Evolutionary conservation across 2,329 filamentous ascomycete genomes (phyloP).

Genomic region (Fusarium dimerum): DNA sequence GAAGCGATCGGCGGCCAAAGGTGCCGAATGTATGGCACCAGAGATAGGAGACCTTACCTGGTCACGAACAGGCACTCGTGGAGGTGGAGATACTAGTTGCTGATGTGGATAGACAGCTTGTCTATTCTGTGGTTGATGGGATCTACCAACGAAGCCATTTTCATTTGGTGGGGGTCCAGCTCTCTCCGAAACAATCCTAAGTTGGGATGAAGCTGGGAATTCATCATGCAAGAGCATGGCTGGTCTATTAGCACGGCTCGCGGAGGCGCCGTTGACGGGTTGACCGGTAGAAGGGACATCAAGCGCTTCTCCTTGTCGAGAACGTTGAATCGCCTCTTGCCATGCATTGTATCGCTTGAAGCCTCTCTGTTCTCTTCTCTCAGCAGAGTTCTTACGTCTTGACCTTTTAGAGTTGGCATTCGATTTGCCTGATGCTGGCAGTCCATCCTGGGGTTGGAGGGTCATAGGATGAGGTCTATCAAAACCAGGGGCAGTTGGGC

Average conservation of each 20-base stretch:
- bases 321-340: constrained; percentile 40
- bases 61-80: constrained; percentile 14
- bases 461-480: constrained; percentile 18
- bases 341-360: constrained; percentile 51
- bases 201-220: constrained; percentile 19
- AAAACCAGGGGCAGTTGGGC: constrained; percentile 16
- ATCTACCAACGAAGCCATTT: constrained; percentile 32
- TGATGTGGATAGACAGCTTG: constrained; percentile 19
- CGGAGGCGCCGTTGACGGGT: constrained; percentile 5
- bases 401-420: constrained; percentile 28
- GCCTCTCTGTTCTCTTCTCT: constrained; percentile 43
- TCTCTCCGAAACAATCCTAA: constrained; percentile 18
- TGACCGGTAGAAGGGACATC: constrained; percentile 13
- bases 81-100: constrained; percentile 18
- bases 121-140: constrained; percentile 16
- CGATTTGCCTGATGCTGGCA: constrained; percentile 15
- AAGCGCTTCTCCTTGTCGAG: constrained; percentile 11
- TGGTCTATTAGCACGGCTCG: constrained; percentile 6
- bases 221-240: constrained; percentile 12
- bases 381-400: constrained; percentile 29
- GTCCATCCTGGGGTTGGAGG: constrained; percentile 10
- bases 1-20: constrained; percentile 18
- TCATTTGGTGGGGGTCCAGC: constrained; percentile 25
- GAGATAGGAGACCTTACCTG: constrained; percentile 30
- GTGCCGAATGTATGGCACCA: constrained; percentile 21